Evolutionary conservation across 306 rosid species (phyloP), one percentile per base, ranked within the genome.

Genomic region (Fagus sylvatica): DNA sequence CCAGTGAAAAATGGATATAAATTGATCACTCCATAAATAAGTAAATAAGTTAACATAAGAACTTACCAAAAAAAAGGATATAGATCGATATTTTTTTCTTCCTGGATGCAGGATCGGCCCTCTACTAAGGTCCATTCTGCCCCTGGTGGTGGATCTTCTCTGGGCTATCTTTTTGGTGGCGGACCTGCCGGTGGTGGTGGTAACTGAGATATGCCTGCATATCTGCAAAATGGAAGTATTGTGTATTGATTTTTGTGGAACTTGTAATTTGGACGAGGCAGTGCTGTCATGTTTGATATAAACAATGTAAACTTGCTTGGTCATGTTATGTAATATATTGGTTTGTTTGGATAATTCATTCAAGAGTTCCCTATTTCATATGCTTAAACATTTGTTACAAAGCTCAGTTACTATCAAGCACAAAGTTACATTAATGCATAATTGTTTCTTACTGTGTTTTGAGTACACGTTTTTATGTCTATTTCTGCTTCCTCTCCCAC

Each of bases 91-190:
- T 41, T 67, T 79, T 22, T 49, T 0, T 73, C 55, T 74, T 28
- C 42, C n/a, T 51, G 76, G 72, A 36, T 78, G 83, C 88, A 95
- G 98, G 98, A 95, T 84, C 98, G 98, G 59, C 98, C 98, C 73
- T 91, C 98, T 42, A 92, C 98, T 83, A 95, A 95, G 87, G 98
- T 95, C 66, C 98, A 95, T 59, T 78, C 98, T 79, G 98, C 98
- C 60, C 98, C 98, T 7, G 98, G 98, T 34, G 98, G 98, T 46
- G 98, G 98, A 69, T 95, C 98, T 62, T 95, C 98, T 64, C 82
- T 95, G 83, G 97, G 89, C 75, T 95, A 95, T 78, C 97, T 95
- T 83, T 95, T 95, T 78, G 98, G 94, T 60, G 80, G 89, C 61
- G 89, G 90, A 46, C 51, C 51, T 0, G 51, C 51, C 1, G 91